Evolutionary conservation across 108 stramenopile species (phyloP).

Genomic region (Chaetoceros tenuissimus): DNA sequence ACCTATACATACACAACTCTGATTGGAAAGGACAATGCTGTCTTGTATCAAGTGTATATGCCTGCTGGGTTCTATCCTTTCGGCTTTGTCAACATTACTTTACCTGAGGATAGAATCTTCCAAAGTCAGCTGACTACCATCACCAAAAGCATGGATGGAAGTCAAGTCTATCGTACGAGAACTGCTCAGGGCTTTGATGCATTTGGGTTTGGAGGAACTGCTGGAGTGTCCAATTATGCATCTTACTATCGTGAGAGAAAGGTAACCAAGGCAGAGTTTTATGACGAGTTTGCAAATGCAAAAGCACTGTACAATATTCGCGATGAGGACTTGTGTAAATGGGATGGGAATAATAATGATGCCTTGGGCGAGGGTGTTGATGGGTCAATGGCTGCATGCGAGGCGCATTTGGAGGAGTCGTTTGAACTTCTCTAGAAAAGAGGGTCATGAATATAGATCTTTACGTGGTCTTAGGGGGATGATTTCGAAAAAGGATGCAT

Average conservation of each 20-base stretch:
- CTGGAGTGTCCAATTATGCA: slow-evolving; percentile 4
- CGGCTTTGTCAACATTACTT: too few relatives aligned
- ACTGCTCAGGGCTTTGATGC: slow-evolving; percentile 31
- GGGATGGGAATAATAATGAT: slow-evolving; percentile 1
- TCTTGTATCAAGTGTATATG: slow-evolving; percentile 31
- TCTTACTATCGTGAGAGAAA: slow-evolving; percentile 35
- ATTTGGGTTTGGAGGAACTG: not conserved
- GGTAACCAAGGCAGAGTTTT: slow-evolving; percentile 24
- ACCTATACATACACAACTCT: slow-evolving; percentile 18
- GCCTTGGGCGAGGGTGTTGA: not conserved
- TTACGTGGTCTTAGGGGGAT: too few relatives aligned
- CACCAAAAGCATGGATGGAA: slow-evolving; percentile 5
- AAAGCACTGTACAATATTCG: slow-evolving; percentile 18
- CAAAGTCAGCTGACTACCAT: slow-evolving; percentile 45
- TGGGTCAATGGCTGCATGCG: slow-evolving; percentile 11
- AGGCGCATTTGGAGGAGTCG: slow-evolving; percentile 14
- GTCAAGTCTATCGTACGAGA: slow-evolving; percentile 16
- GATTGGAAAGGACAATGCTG: slow-evolving; percentile 28
- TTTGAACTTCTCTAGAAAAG: too few relatives aligned
- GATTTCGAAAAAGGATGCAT: too few relatives aligned
- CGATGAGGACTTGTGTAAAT: slow-evolving; percentile 16
- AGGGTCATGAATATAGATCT: too few relatives aligned
- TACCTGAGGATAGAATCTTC: not conserved
- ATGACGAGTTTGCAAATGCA: slow-evolving; percentile 4
- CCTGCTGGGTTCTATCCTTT: slow-evolving; percentile 1